Percentiles rank a stretch among this genome's conserved stretches.
phyloP scores from a whole-genome alignment of 352 stramenopile genomes.

The Blastocystis sp. region DNA sequence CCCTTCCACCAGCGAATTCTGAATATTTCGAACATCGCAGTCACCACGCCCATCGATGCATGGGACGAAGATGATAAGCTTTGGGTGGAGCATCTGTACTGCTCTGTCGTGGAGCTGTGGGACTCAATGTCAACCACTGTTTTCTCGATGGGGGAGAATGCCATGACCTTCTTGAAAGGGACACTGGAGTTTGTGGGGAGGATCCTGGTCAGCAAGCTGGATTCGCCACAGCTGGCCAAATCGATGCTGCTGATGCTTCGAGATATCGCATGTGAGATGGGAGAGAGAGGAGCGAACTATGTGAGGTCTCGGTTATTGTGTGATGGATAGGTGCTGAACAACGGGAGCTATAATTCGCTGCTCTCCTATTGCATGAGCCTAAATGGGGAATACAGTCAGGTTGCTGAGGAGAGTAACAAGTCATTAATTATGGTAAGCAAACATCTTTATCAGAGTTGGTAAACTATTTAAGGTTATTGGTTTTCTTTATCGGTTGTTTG shows the following conservation, averaged over 20 bases:
- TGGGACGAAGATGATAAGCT: neutral
- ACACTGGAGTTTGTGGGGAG: neutral
- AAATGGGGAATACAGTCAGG: neutral
- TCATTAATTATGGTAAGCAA: neutral
- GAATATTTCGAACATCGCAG: neutral
- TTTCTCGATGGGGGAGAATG: neutral
- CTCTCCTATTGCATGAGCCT: neutral
- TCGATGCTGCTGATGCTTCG: neutral
- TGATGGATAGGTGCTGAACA: neutral
- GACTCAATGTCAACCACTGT: neutral
- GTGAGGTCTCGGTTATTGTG: neutral
- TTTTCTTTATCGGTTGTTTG: neutral
- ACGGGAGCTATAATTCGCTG: neutral
- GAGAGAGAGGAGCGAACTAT: neutral
- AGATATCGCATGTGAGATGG: neutral
- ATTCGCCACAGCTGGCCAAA: neutral
- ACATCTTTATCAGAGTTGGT: neutral
- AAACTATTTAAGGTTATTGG: neutral
- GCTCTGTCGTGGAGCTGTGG: constrained; percentile 28
- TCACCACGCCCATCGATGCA: neutral
- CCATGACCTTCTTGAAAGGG: neutral
- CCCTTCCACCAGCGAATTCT: neutral
- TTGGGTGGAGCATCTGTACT: constrained; percentile 11
- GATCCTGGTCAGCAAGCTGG: neutral
- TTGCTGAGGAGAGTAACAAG: neutral